Base-by-base conservation (phyloP, 306 rosid genomes). In the Begonia loranthoides region DNA sequence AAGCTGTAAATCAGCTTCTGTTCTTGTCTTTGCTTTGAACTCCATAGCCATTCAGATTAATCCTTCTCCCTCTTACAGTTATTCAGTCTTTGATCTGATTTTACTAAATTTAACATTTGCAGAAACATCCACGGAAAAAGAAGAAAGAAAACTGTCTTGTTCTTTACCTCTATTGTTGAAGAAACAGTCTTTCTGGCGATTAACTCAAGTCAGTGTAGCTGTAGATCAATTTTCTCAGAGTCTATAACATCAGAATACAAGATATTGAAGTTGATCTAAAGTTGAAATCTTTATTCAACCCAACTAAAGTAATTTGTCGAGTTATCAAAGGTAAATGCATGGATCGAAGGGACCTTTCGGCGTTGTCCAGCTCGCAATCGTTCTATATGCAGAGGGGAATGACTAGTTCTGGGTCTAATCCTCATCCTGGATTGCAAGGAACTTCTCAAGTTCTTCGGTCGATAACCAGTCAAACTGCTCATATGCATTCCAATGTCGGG, bases 291-390 rank as follows among this genome's bases (percentile, higher is more conserved):
- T 28, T 28, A 28, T 28, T 28, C 36, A 0, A 28, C 6, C 36
- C 6, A 8, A 28, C 4, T 28, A 0, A 8, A 28, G 36, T 28
- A 28, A 28, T 4, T 28, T 28, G 7, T 28, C 77, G 10, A 51
- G 48, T 44, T 17, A 16, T 57, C 64, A 17, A 52, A 65, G 71
- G 72, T 80, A 76, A 80, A 78, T 83, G 83, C 90, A 88, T 89
- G 97, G 97, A 89, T 82, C 97, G 84, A 39, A 79, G 83, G 75
- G 95, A 89, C 75, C 87, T 71, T 52, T 79, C 82, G 84, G 72
- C 80, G 57, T 64, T 87, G 52, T 72, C 92, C 0, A 89, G 94
- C 43, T 75, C 96, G 47, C 79, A 86, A 54, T 63, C 97, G 43
- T 89, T 71, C 75, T 89, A 78, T 56, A 73, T 84, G 61, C 83